Evolutionary conservation across 352 stramenopile genomes (phyloP).

Genomic region (Thalassiosira pacifica): DNA sequence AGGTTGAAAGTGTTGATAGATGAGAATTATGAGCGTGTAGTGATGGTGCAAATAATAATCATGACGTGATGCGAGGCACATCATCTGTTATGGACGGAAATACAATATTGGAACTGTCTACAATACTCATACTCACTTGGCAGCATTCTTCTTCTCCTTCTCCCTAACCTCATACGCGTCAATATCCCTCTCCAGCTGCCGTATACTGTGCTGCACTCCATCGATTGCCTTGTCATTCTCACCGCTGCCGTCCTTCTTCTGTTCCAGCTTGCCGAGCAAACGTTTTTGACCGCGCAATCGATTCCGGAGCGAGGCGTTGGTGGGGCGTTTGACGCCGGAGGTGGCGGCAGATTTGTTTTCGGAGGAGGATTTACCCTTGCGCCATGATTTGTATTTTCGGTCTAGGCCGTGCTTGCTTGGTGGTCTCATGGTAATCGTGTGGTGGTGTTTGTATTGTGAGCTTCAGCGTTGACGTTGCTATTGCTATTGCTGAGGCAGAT

Average conservation of each 20-base stretch:
- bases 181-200: slow-evolving; percentile 62
- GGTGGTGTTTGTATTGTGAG: not conserved
- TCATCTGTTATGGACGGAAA: too few species aligned
- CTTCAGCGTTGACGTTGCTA: not conserved
- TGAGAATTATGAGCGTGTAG: slow-evolving; percentile 4
- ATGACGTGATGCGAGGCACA: too few species aligned
- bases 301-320: slow-evolving; percentile 75
- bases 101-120: too few species aligned
- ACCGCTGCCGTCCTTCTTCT: slow-evolving; percentile 8
- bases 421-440: slow-evolving; percentile 10
- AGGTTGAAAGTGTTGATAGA: too few species aligned
- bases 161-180: slow-evolving; percentile 36
- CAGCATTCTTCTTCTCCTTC: slow-evolving; percentile 77
- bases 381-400: slow-evolving; percentile 84
- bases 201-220: slow-evolving; percentile 43
- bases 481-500: not conserved
- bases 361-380: slow-evolving; percentile 77
- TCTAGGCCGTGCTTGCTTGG: slow-evolving; percentile 68
- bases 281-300: slow-evolving; percentile 76
- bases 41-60: too few species aligned
- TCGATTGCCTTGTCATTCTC: slow-evolving; percentile 21
- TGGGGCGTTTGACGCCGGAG: not conserved
- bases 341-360: slow-evolving; percentile 13
- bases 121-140: slow-evolving; percentile 72
- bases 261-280: slow-evolving; percentile 61